A percentile compares a stretch with the other conserved stretches of the same genome.
These are phyloP conservation scores for Uronychia setigera DNA, from an alignment of 73 alveolate genomes.

Conservation along the genomic window DNA sequence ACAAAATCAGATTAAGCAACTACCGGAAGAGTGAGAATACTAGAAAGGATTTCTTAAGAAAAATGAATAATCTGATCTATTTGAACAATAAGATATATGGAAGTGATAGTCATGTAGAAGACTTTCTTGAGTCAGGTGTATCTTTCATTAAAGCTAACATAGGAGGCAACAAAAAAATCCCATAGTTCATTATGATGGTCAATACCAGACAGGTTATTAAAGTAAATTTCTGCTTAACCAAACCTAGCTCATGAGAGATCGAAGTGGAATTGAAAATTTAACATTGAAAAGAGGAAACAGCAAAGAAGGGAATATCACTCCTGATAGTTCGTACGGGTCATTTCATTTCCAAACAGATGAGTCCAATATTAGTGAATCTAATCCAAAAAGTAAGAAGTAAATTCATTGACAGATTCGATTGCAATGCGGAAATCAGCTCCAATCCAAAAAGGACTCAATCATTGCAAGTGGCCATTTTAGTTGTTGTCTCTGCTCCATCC, in stretches of 20 bases:
- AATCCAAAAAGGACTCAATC: neutral
- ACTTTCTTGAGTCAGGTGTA: constrained; percentile 22
- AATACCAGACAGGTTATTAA: constrained; percentile 21
- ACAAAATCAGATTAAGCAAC: neutral
- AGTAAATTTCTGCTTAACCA: neutral
- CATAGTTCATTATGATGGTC: constrained; percentile 30
- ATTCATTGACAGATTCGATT: neutral
- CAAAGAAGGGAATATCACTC: neutral
- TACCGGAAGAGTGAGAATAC: constrained; percentile 17
- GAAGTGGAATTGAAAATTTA: neutral
- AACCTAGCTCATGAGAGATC: neutral
- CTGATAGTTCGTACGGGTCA: too few species aligned
- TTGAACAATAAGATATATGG: constrained; percentile 36
- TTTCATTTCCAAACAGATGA: too few species aligned
- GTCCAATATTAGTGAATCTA: too few species aligned
- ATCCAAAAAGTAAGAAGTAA: neutral
- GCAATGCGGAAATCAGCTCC: neutral
- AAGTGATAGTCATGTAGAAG: constrained; percentile 40
- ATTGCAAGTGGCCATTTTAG: constrained; percentile 45
- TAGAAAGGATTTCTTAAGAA: constrained; percentile 11
- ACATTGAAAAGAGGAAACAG: constrained; percentile 4
- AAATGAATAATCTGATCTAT: constrained; percentile 33
- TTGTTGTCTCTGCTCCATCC: constrained; percentile 64
- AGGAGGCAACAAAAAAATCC: constrained; percentile 10
- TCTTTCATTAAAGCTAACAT: constrained; percentile 17